phyloP scores from a whole-genome alignment of 805 yeast species.

The Metschnikowia amazonensis region DNA sequence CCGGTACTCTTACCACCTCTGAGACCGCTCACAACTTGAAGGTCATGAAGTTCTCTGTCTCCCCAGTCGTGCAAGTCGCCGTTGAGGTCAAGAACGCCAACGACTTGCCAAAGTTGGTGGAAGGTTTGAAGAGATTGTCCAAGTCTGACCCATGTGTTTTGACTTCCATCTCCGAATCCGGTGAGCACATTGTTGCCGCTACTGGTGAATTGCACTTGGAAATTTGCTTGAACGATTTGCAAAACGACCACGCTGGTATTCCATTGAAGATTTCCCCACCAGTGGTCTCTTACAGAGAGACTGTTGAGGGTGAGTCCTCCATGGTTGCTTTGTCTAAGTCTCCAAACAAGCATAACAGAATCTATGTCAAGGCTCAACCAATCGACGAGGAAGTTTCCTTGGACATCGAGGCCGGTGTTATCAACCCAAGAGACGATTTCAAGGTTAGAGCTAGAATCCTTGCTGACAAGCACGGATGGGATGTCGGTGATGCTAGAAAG shows the following conservation, averaged over 20 bases:
- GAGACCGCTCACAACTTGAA: conserved; percentile 98
- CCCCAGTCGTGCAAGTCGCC: conserved; percentile 99
- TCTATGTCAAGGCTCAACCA: conserved; percentile 96
- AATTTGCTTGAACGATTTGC: conserved; percentile 93
- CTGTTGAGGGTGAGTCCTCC: conserved; percentile 89
- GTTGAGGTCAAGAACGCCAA: conserved; percentile 99
- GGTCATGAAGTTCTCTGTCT: conserved; percentile 99
- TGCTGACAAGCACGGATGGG: conserved; percentile 99
- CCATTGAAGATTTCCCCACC: conserved; percentile 98
- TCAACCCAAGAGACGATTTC: conserved; percentile 95
- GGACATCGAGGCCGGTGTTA: conserved; percentile 91
- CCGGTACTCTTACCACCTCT: conserved; percentile 98
- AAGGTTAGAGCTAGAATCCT: conserved; percentile 97
- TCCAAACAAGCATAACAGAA: conserved; percentile 99
- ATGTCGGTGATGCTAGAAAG: conserved; percentile 99
- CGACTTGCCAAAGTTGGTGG: conserved; percentile 98
- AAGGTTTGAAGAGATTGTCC: conserved; percentile 99
- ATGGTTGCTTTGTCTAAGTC: conserved; percentile 97
- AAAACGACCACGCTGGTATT: conserved; percentile 99
- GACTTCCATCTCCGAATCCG: conserved; percentile 81
- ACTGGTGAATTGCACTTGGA: conserved; percentile 99
- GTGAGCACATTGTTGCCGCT: conserved; percentile 99
- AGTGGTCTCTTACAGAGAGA: conserved; percentile 98
- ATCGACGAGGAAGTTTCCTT: conserved; percentile 85
- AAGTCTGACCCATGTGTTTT: conserved; percentile 99